A percentile compares a stretch with the other conserved stretches of the same genome.
phyloP scores from a whole-genome alignment of 169 alveolate genomes.

The Plasmodium fragile region DNA sequence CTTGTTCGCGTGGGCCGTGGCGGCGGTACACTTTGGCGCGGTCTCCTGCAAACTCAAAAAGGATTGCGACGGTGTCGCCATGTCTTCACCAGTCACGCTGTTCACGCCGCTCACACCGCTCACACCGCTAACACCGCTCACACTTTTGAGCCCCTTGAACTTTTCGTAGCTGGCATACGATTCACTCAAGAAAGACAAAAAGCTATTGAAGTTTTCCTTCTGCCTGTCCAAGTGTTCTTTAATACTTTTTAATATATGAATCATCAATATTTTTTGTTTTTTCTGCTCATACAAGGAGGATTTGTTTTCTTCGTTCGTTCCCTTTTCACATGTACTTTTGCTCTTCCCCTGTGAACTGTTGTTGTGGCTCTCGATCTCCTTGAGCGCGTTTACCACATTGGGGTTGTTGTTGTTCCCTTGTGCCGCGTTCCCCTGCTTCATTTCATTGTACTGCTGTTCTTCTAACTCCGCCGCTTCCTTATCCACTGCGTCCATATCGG shows the following conservation, averaged over 20 bases:
- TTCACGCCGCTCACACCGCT: background rate
- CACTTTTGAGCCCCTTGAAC: background rate
- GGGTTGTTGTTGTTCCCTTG: background rate
- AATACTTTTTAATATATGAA: slow-evolving; percentile 41
- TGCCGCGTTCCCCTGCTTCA: background rate
- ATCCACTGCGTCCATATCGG: background rate
- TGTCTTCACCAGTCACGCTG: background rate
- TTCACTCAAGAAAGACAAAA: slow-evolving; percentile 65
- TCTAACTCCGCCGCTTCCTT: background rate
- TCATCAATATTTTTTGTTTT: slow-evolving; percentile 36
- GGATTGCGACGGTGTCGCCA: background rate
- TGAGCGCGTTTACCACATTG: background rate
- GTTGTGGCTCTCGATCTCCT: background rate
- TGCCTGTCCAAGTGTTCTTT: slow-evolving; percentile 56
- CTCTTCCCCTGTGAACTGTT: background rate
- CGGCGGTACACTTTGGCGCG: background rate
- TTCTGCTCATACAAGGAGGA: slow-evolving; percentile 30
- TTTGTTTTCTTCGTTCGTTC: background rate
- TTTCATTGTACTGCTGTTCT: background rate
- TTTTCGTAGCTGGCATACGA: slow-evolving; percentile 46
- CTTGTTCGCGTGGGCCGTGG: too few species aligned
- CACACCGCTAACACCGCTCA: background rate
- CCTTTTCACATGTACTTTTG: background rate
- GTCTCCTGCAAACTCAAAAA: background rate
- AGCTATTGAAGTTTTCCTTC: slow-evolving; percentile 31